Evolutionary conservation across 352 stramenopile species (phyloP).

Genomic region (Phytopythium vexans): DNA sequence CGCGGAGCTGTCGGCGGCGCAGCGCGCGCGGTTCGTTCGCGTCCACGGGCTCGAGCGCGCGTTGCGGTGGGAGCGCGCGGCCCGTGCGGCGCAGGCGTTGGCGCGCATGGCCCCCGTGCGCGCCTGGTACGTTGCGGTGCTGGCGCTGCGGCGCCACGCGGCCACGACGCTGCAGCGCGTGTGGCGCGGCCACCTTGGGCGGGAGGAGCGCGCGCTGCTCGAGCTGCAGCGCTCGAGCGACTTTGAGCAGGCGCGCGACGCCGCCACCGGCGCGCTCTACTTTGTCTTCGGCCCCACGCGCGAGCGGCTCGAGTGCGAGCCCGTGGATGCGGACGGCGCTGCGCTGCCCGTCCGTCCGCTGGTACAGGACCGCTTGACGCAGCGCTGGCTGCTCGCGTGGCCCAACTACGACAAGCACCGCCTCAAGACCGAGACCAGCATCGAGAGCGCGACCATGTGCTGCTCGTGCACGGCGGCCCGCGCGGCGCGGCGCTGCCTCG

Average conservation of each 20-base stretch:
- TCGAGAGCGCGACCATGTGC: constrained; percentile 20
- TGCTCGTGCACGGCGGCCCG: constrained; percentile 55
- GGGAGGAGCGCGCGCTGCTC: constrained; percentile 32
- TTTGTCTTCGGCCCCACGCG: constrained; percentile 66
- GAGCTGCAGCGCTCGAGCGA: constrained; percentile 57
- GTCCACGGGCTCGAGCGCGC: constrained; percentile 53
- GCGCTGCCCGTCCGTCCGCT: constrained; percentile 64
- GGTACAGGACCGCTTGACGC: constrained; percentile 67
- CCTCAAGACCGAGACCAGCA: constrained; percentile 1
- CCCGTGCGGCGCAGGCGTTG: constrained; percentile 41
- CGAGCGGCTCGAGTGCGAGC: constrained; percentile 59
- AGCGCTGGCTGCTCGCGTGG: constrained; percentile 71
- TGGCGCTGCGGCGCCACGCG: constrained; percentile 25
- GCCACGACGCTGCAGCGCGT: constrained; percentile 56
- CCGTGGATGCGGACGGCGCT: constrained; percentile 42
- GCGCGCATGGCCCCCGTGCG: constrained; percentile 60
- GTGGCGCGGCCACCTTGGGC: constrained; percentile 38
- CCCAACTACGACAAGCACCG: constrained; percentile 31
- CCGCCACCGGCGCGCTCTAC: constrained; percentile 48
- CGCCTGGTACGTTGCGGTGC: constrained; percentile 45
- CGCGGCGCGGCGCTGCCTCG: constrained; percentile 59
- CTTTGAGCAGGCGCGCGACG: constrained; percentile 70
- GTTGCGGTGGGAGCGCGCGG: constrained; percentile 46
- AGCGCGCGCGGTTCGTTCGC: constrained; percentile 70
- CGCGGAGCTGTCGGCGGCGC: constrained; percentile 40